Conservation (phyloP, 2,329 filamentous ascomycete genomes). For the Chrysosphaeria jannelii region DNA sequence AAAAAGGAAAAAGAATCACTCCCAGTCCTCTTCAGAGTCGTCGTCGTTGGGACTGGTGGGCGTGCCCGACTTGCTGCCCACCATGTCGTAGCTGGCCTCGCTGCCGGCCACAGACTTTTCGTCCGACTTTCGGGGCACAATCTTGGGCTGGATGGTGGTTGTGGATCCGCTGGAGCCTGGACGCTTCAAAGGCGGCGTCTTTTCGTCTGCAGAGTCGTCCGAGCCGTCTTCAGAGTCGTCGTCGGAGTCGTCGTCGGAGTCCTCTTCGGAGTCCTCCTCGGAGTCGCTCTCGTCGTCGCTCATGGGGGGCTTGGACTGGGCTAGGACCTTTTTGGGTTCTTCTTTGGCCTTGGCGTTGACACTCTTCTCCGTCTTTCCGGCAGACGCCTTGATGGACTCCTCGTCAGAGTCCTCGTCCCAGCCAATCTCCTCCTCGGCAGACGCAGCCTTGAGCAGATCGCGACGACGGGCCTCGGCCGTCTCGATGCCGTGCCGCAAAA, state of each 20-base stretch:
- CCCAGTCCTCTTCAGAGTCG: constrained; percentile 50
- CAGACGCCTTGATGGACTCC: too few relatives aligned
- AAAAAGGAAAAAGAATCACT: constrained; percentile 12
- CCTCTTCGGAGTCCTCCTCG: constrained; percentile 21
- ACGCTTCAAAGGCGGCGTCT: constrained; percentile 8
- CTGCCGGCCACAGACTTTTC: constrained; percentile 77
- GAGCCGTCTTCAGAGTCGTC: constrained; percentile 1
- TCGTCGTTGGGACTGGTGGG: constrained; percentile 36
- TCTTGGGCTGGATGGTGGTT: constrained; percentile 25
- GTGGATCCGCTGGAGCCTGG: constrained; percentile 23
- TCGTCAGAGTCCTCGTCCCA: constrained; percentile 28
- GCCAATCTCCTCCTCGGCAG: constrained; percentile 37
- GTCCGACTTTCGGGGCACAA: constrained; percentile 36
- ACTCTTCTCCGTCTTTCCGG: too few relatives aligned
- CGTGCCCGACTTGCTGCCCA: constrained; percentile 45
- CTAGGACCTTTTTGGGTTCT: constrained; percentile 7
- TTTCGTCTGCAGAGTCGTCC: constrained; percentile 6
- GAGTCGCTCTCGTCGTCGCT: constrained; percentile 9
- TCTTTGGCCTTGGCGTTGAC: background rate
- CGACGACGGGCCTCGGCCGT: constrained; percentile 68
- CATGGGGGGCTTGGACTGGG: background rate
- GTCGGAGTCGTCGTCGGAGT: constrained; percentile 1
- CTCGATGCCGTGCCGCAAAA: constrained; percentile 73
- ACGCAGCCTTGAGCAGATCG: constrained; percentile 48
- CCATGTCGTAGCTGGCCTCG: constrained; percentile 85